These are phyloP conservation scores for Azolla pinnata DNA, from an alignment of 75 land plant species.

Conservation along the genomic window DNA sequence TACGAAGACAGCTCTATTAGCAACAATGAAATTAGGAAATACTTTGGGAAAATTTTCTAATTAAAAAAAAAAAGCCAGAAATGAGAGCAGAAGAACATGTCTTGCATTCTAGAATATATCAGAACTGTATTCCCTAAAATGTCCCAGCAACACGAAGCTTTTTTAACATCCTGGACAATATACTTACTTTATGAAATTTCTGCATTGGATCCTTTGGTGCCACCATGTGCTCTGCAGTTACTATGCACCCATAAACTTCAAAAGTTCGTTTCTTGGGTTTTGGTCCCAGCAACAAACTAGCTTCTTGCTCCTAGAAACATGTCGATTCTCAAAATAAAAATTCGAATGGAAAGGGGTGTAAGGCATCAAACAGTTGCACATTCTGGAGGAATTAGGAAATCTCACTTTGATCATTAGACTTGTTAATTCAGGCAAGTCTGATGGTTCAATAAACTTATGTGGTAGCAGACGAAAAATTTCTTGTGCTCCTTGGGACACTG, in stretches of 20 bases:
- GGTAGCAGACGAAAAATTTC: constrained; percentile 89
- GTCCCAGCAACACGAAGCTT: neutral
- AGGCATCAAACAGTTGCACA: neutral
- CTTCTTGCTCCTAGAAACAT: constrained; percentile 17
- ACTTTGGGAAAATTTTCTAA: too few species aligned
- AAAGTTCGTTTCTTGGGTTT: constrained; percentile 37
- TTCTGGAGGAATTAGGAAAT: too few species aligned
- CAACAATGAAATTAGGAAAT: too few species aligned
- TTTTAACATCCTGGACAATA: neutral
- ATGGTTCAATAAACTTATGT: constrained; percentile 67
- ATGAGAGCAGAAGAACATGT: too few species aligned
- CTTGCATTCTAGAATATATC: too few species aligned
- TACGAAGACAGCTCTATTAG: too few species aligned
- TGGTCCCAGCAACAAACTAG: constrained; percentile 7
- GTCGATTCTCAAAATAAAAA: too few species aligned
- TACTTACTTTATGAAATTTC: constrained; percentile 59
- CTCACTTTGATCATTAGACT: too few species aligned
- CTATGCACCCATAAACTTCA: constrained; percentile 83
- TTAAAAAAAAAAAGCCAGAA: too few species aligned
- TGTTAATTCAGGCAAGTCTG: constrained; percentile 54
- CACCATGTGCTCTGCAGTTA: constrained; percentile 72
- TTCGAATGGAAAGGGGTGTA: too few species aligned
- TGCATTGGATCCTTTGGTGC: constrained; percentile 55
- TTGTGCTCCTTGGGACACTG: constrained; percentile 92
- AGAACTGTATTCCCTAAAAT: neutral